phyloP scores from a whole-genome alignment of 768 basidiomycete species.

The Lactarius trivialis region DNA sequence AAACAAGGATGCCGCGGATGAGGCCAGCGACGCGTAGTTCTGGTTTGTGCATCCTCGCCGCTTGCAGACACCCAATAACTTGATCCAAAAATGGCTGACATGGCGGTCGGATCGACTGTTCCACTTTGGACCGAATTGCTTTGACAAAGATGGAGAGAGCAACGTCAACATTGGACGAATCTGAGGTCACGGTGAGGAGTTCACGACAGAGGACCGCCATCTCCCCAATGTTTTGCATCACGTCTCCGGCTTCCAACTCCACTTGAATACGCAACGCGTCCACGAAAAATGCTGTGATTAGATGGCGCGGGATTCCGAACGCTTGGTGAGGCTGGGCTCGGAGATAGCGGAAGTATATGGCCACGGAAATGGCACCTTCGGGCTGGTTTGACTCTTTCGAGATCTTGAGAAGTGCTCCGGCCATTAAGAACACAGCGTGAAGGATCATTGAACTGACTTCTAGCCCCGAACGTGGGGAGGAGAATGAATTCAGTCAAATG shows the following conservation, averaged over 20 bases:
- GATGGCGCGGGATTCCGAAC: neutral
- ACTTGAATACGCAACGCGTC: neutral
- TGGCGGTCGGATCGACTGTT: rapidly evolving
- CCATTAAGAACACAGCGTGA: neutral
- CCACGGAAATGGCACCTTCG: neutral
- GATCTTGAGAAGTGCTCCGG: neutral
- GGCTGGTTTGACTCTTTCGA: neutral
- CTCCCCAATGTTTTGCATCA: neutral
- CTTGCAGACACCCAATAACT: neutral
- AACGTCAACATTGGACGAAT: too few relatives aligned
- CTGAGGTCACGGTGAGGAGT: neutral
- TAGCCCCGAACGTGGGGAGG: neutral
- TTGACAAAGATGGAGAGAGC: neutral
- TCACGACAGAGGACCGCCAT: neutral
- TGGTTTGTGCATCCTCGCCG: neutral
- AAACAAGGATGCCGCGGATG: neutral
- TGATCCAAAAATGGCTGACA: neutral
- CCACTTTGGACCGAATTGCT: too few relatives aligned
- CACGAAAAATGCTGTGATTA: neutral
- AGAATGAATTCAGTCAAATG: neutral
- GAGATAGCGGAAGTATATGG: neutral
- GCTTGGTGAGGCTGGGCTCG: neutral
- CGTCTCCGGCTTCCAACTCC: neutral
- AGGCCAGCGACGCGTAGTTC: neutral
- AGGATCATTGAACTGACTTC: neutral